Conservation (phyloP, 2,329 filamentous ascomycete species). For the Colletotrichum shisoi region DNA sequence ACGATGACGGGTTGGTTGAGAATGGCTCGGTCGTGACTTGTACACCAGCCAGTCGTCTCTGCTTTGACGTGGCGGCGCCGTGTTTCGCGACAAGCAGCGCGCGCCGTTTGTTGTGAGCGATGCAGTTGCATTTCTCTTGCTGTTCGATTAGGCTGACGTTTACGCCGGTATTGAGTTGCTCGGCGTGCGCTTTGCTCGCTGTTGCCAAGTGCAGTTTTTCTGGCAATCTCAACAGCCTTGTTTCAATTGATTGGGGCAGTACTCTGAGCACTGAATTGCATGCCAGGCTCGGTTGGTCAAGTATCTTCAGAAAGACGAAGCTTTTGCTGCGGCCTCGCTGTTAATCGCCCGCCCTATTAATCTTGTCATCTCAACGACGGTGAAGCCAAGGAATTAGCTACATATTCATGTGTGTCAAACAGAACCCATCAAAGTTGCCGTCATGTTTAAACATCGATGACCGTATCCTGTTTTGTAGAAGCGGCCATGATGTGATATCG, state of each 20-base stretch:
- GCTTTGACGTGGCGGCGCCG: not conserved
- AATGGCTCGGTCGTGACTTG: not conserved
- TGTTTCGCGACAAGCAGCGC: not conserved
- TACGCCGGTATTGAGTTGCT: slow-evolving; percentile 25
- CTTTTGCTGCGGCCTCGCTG: slow-evolving; percentile 11
- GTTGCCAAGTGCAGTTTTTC: slow-evolving; percentile 26
- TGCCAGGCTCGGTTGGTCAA: slow-evolving; percentile 3
- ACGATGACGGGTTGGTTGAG: not conserved
- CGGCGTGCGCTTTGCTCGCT: slow-evolving; percentile 34
- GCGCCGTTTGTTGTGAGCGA: not conserved
- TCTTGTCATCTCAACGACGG: slow-evolving; percentile 27
- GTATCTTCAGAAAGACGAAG: slow-evolving; percentile 7
- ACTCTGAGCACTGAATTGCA: too few relatives aligned
- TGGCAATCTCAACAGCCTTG: slow-evolving; percentile 32
- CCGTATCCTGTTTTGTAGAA: not conserved
- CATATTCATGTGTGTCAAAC: slow-evolving; percentile 7
- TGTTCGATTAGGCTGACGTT: slow-evolving; percentile 16
- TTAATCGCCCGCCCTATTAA: slow-evolving; percentile 7
- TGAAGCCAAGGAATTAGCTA: slow-evolving; percentile 8
- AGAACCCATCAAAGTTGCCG: not conserved
- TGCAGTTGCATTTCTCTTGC: slow-evolving; percentile 2
- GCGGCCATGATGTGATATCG: slow-evolving; percentile 18
- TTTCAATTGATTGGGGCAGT: not conserved
- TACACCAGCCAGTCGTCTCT: not conserved
- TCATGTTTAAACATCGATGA: slow-evolving; percentile 10